phyloP scores from a whole-genome alignment of 1,284 basidiomycete species.

The Tilletia walkeri region DNA sequence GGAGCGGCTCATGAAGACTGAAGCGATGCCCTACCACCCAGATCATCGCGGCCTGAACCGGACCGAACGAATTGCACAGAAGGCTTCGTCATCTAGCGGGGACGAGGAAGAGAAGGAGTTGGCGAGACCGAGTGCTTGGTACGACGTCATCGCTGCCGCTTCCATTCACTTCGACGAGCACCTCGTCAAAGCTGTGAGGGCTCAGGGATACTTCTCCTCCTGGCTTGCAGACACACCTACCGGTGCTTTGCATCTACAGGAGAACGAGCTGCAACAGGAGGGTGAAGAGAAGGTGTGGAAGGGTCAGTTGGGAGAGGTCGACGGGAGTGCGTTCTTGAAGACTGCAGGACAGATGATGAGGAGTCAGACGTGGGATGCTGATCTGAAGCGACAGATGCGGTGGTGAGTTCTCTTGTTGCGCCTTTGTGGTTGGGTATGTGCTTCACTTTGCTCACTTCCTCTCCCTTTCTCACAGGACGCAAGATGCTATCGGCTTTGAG shows the following conservation, averaged over 20 bases:
- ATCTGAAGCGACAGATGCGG: not conserved
- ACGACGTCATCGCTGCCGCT: constrained; percentile 15
- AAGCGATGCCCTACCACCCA: not conserved
- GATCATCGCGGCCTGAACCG: not conserved
- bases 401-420: not conserved
- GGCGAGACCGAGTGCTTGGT: constrained; percentile 14
- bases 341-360: constrained; percentile 20
- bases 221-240: not conserved
- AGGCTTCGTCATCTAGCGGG: not conserved
- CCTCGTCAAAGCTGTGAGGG: constrained; percentile 21
- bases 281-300: constrained; percentile 1
- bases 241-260: constrained; percentile 5
- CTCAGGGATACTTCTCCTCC: constrained; percentile 14
- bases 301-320: constrained; percentile 17
- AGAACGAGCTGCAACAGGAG: not conserved
- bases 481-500: not conserved
- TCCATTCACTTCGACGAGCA: constrained; percentile 22
- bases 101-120: not conserved
- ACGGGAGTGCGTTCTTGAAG: constrained; percentile 22
- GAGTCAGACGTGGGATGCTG: constrained; percentile 19
- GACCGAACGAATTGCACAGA: not conserved
- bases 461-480: not conserved
- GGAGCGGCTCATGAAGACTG: not conserved
- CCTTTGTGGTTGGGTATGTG: not conserved
- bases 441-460: not conserved